A percentile compares a stretch with the other conserved stretches of the same genome.
These are phyloP conservation scores for Pelargonium cotyledonis DNA, from an alignment of 441 rosid genomes.

Conservation along the genomic window DNA sequence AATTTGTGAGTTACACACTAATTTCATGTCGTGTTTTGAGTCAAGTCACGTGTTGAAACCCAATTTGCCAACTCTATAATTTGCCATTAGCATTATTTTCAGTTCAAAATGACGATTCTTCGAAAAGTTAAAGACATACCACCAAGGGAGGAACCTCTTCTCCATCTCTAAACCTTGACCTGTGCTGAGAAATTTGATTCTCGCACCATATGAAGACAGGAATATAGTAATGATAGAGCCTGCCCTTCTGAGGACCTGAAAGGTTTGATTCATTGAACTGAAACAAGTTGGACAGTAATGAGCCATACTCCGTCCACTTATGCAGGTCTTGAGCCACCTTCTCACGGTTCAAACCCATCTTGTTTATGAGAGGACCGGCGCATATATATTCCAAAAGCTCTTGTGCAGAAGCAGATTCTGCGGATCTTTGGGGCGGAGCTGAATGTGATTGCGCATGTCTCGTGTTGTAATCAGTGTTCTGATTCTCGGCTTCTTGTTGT, in stretches of 20 bases:
- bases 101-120: too few species aligned
- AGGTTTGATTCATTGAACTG: conserved; percentile 64
- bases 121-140: conserved; percentile 35
- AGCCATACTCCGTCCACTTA: conserved; percentile 73
- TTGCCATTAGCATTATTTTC: too few species aligned
- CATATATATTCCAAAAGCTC: conserved; percentile 75
- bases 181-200: conserved; percentile 59
- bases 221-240: conserved; percentile 82
- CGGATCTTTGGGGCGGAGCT: conserved; percentile 42
- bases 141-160: conserved; percentile 80
- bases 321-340: conserved; percentile 63
- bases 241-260: conserved; percentile 55
- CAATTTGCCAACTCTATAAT: too few species aligned
- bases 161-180: conserved; percentile 40
- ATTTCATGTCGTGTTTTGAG: too few species aligned
- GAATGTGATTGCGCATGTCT: conserved; percentile 26
- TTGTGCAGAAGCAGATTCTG: conserved; percentile 57
- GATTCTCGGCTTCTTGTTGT: conserved; percentile 38
- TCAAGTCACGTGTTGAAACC: too few species aligned
- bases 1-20: too few species aligned
- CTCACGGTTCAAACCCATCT: conserved; percentile 51
- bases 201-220: conserved; percentile 90
- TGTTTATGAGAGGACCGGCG: conserved; percentile 71
- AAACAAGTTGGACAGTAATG: conserved; percentile 55
- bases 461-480: conserved; percentile 15